Evolutionary conservation across 257 asterid species (phyloP).

Genomic region (Penstemon eatonii): DNA sequence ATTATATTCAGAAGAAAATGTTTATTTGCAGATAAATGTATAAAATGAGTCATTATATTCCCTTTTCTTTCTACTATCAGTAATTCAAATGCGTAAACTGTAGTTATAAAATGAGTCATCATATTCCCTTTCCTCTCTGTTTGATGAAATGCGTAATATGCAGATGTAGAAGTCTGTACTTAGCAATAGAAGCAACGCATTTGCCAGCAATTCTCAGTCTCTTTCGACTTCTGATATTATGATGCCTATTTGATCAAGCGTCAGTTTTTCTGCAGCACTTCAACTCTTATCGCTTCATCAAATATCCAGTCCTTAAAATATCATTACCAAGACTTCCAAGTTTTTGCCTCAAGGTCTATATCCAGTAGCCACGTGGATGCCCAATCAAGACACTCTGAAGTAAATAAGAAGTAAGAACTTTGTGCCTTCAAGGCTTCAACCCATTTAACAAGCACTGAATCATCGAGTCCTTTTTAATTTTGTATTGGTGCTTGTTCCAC

Average conservation of each 20-base stretch:
- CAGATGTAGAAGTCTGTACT: not conserved
- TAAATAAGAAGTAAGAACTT: not conserved
- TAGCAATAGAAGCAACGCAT: not conserved
- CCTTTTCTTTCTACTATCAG: too few relatives aligned
- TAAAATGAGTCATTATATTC: too few relatives aligned
- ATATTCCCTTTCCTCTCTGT: not conserved
- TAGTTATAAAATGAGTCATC: too few relatives aligned
- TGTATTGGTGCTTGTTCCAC: not conserved
- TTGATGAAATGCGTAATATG: not conserved
- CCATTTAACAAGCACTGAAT: slow-evolving; percentile 3
- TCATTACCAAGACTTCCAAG: slow-evolving; percentile 1
- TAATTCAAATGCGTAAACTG: too few relatives aligned
- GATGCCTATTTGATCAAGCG: not conserved
- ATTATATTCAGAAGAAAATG: too few relatives aligned
- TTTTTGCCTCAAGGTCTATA: not conserved
- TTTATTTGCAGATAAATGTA: too few relatives aligned
- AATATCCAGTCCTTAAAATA: not conserved
- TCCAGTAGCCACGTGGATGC: not conserved
- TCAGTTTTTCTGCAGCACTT: not conserved
- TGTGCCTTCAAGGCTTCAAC: not conserved
- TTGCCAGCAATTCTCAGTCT: not conserved
- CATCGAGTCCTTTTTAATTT: not conserved
- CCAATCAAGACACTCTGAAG: not conserved
- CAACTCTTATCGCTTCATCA: slow-evolving; percentile 1
- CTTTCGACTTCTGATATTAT: not conserved